Percentiles rank a stretch among this genome's conserved stretches.
Conservation (phyloP, 2,329 filamentous ascomycete species). For the Metarhizium sp. region DNA sequence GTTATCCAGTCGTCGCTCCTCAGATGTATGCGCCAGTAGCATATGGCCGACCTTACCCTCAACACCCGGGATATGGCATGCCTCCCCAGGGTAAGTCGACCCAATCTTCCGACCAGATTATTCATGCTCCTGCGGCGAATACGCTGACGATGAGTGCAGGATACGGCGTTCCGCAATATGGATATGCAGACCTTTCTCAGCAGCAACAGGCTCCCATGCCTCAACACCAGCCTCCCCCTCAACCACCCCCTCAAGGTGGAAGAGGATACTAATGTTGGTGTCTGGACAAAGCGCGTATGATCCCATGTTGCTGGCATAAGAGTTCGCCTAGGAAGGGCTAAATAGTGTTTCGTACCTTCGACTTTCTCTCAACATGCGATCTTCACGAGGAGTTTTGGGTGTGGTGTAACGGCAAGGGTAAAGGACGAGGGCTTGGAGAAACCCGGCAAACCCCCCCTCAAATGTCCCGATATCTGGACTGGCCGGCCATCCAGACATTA, state of each 20-base stretch:
- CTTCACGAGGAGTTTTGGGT: neutral
- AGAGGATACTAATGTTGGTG: slow-evolving; percentile 10
- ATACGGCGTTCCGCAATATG: slow-evolving; percentile 31
- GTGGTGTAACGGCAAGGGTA: neutral
- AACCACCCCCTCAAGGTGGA: slow-evolving; percentile 13
- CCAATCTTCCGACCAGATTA: neutral
- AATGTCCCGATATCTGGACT: neutral
- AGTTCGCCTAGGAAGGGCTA: neutral
- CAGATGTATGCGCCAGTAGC: slow-evolving; percentile 27
- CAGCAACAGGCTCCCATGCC: slow-evolving; percentile 8
- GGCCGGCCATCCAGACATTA: slow-evolving; percentile 4
- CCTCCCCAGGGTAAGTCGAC: slow-evolving; percentile 30
- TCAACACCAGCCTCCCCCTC: slow-evolving; percentile 8
- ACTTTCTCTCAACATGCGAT: slow-evolving; percentile 2
- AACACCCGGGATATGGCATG: slow-evolving; percentile 24
- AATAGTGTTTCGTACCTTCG: neutral
- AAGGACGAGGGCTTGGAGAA: neutral
- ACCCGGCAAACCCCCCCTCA: neutral
- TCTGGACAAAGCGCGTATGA: neutral
- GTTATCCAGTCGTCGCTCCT: slow-evolving; percentile 22
- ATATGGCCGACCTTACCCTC: slow-evolving; percentile 30
- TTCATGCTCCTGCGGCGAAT: neutral
- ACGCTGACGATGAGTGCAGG: slow-evolving; percentile 17
- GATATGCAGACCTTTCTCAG: slow-evolving; percentile 25
- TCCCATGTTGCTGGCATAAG: neutral